A percentile compares a stretch with the other conserved stretches of the same genome.
Evolutionary conservation across 2,329 filamentous ascomycete species (phyloP).

Genomic region (Microdochium bolleyi): DNA sequence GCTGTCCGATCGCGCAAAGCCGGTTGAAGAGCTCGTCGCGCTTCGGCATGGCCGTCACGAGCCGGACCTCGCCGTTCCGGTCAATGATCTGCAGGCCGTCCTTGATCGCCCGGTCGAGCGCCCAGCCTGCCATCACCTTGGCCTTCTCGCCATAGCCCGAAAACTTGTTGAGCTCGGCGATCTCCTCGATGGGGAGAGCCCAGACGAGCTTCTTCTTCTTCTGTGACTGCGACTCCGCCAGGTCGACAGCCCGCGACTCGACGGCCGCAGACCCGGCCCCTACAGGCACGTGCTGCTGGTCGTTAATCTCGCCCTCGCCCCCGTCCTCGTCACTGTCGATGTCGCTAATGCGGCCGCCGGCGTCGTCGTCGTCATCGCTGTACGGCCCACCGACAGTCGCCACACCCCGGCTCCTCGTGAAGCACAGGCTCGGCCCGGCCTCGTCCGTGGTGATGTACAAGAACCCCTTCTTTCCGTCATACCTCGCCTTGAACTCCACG

Average conservation of each 20-base stretch:
- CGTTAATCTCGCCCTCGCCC: not conserved
- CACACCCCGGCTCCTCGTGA: not conserved
- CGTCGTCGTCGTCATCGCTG: conserved; percentile 33
- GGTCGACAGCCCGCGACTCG: not conserved
- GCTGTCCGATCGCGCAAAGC: not conserved
- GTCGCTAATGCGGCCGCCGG: too few species aligned
- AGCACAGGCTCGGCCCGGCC: not conserved
- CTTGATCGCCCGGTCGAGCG: not conserved
- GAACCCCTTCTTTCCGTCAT: not conserved
- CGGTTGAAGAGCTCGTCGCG: not conserved
- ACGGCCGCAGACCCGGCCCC: not conserved
- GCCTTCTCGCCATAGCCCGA: conserved; percentile 1
- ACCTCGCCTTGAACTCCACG: not conserved
- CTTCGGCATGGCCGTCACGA: not conserved
- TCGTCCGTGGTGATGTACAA: not conserved
- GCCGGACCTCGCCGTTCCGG: not conserved
- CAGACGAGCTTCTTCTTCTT: too few species aligned
- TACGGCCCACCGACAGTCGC: not conserved
- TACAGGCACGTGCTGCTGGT: not conserved
- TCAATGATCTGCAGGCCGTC: conserved; percentile 1
- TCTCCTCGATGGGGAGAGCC: conserved; percentile 1
- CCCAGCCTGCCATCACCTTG: conserved; percentile 1
- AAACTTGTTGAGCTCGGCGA: conserved; percentile 1
- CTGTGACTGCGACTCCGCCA: not conserved
- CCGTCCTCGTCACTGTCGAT: not conserved